These are phyloP conservation scores for Cordyceps militaris DNA, from an alignment of 2,329 filamentous ascomycete genomes.

Conservation along the genomic window DNA sequence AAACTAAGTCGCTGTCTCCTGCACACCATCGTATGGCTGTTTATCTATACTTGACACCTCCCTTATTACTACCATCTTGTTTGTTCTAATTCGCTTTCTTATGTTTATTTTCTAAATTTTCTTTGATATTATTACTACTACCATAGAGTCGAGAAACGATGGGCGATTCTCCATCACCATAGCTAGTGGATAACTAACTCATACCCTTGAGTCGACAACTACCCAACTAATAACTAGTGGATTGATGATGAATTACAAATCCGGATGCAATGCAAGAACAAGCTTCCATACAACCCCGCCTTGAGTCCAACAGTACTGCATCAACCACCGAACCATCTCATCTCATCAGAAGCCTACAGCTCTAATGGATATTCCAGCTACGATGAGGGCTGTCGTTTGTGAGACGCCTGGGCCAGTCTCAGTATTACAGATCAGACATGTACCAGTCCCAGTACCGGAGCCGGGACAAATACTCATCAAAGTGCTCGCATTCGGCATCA, in stretches of 20 bases:
- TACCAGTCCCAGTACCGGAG: neutral
- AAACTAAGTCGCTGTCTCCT: too few relatives aligned
- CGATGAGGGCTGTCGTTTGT: neutral
- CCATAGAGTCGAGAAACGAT: too few relatives aligned
- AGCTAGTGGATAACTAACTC: too few relatives aligned
- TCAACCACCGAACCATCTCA: neutral
- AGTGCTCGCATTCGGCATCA: slow-evolving; percentile 2
- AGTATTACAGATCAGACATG: neutral
- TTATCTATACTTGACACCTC: too few relatives aligned
- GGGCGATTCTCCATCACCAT: too few relatives aligned
- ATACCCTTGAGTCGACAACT: too few relatives aligned
- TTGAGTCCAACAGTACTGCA: neutral
- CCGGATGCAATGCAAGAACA: neutral
- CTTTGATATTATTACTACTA: too few relatives aligned
- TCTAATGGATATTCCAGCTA: neutral
- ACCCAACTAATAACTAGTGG: too few relatives aligned
- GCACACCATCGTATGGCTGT: too few relatives aligned
- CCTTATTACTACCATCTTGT: too few relatives aligned
- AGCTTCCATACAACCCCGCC: neutral
- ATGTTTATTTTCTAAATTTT: too few relatives aligned
- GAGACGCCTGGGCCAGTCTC: neutral
- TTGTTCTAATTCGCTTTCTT: too few relatives aligned
- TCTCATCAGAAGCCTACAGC: neutral
- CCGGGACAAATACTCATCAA: slow-evolving; percentile 1
- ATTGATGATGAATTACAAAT: neutral